phyloP scores from a whole-genome alignment of 352 stramenopile genomes.

The Phytopythium boreale region DNA sequence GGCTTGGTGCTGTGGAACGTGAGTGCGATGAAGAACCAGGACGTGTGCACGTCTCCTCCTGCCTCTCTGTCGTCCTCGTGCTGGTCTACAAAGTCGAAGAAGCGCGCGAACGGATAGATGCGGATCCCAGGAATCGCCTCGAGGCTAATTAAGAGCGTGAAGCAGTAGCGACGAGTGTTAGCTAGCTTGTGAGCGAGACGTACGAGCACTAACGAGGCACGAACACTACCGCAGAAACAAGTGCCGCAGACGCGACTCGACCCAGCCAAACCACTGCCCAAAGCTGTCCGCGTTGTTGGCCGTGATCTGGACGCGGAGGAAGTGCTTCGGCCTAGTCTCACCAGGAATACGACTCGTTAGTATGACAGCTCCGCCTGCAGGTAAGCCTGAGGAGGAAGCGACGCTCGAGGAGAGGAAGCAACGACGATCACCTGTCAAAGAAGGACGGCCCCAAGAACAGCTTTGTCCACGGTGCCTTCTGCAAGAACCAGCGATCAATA shows the following conservation, averaged over 20 bases:
- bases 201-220: background rate
- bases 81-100: conserved; percentile 55
- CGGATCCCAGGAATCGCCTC: conserved; percentile 56
- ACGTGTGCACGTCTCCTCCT: conserved; percentile 32
- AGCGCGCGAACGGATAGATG: conserved; percentile 77
- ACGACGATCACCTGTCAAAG: conserved; percentile 63
- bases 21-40: conserved; percentile 78
- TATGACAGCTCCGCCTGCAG: background rate
- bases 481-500: conserved; percentile 7
- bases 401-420: background rate
- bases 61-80: conserved; percentile 3
- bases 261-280: conserved; percentile 81
- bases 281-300: conserved; percentile 51
- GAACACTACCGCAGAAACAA: conserved; percentile 66
- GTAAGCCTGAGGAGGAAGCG: background rate
- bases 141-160: conserved; percentile 26
- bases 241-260: conserved; percentile 80
- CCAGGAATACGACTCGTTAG: background rate
- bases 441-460: conserved; percentile 72
- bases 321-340: conserved; percentile 65
- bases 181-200: background rate
- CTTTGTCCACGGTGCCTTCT: conserved; percentile 77
- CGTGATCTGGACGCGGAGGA: conserved; percentile 76
- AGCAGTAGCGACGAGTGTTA: background rate
- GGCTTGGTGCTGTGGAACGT: conserved; percentile 53